phyloP scores from a whole-genome alignment of 345 rosid genomes.

The Noccaea bulbosa region DNA sequence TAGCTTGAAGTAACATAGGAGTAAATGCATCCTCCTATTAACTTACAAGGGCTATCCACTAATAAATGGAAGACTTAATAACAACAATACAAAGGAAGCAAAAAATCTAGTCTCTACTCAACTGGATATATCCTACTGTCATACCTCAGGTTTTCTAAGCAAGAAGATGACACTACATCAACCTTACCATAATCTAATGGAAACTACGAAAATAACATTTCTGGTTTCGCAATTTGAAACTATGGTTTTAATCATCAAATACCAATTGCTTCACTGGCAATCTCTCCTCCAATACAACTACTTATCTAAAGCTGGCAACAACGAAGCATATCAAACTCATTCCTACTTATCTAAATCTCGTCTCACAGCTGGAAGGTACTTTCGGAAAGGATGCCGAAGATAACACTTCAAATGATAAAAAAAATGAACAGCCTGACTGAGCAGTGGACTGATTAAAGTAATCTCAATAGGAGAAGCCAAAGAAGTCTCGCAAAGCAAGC shows the following conservation, averaged over 20 bases:
- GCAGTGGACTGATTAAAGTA: neutral
- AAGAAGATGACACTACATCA: constrained; percentile 14
- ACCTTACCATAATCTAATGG: neutral
- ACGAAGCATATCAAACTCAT: neutral
- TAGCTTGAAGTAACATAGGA: neutral
- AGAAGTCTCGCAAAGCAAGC: neutral
- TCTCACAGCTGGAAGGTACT: neutral
- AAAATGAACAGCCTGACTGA: neutral
- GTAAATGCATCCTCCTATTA: constrained; percentile 13
- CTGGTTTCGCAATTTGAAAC: neutral
- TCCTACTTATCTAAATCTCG: constrained; percentile 17
- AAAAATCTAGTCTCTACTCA: constrained; percentile 19
- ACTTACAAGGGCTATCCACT: constrained; percentile 1
- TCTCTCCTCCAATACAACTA: constrained; percentile 4
- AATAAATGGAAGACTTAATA: neutral
- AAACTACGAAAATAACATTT: constrained; percentile 7
- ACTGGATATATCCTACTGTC: constrained; percentile 1
- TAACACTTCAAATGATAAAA: constrained; percentile 6
- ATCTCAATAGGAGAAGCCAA: neutral
- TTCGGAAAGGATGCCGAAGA: constrained; percentile 1
- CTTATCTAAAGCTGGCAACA: neutral
- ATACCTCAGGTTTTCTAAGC: constrained; percentile 18
- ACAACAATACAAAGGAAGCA: constrained; percentile 10
- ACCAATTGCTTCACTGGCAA: neutral
- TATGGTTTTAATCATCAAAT: constrained; percentile 9